Evolutionary conservation across 2,329 filamentous ascomycete species (phyloP).

Genomic region (Arthroderma sp.): DNA sequence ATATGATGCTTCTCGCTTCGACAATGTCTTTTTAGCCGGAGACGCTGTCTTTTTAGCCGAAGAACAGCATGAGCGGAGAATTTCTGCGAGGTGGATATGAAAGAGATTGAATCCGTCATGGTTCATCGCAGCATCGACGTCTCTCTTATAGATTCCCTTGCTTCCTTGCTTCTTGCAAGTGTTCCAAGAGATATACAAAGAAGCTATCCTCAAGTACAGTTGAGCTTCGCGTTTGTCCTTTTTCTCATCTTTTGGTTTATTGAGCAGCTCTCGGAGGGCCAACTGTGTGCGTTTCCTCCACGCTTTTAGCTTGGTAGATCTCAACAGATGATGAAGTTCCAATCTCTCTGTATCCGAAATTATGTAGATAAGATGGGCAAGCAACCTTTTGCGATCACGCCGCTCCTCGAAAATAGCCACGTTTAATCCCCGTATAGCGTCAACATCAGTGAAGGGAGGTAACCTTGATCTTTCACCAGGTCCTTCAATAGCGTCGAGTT

Average conservation of each 20-base stretch:
- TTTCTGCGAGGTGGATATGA: constrained; percentile 16
- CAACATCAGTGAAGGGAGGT: constrained; percentile 15
- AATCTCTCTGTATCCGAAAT: constrained; percentile 12
- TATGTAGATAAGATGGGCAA: constrained; percentile 19
- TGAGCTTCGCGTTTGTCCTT: constrained; percentile 11
- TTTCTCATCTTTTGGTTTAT: background rate
- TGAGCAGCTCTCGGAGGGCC: constrained; percentile 1
- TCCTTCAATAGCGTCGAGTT: too few species aligned
- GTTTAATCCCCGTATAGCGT: constrained; percentile 19
- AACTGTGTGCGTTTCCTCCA: background rate
- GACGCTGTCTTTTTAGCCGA: constrained; percentile 8
- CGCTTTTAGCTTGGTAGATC: background rate
- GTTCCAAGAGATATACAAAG: constrained; percentile 22
- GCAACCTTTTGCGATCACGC: constrained; percentile 24
- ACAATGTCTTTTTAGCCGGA: constrained; percentile 6
- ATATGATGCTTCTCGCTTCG: background rate
- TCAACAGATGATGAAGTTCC: background rate
- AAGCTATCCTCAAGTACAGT: constrained; percentile 14
- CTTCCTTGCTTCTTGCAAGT: constrained; percentile 13
- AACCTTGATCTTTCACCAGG: background rate
- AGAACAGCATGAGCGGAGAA: constrained; percentile 12
- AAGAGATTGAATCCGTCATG: constrained; percentile 19
- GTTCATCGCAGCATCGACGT: constrained; percentile 15
- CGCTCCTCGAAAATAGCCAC: constrained; percentile 25
- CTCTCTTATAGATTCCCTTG: constrained; percentile 12